Percentiles rank a stretch among this genome's conserved stretches.
Evolutionary conservation across 371 early-diverging fungal species (phyloP).

Genomic region (Rhizopus delemar): DNA sequence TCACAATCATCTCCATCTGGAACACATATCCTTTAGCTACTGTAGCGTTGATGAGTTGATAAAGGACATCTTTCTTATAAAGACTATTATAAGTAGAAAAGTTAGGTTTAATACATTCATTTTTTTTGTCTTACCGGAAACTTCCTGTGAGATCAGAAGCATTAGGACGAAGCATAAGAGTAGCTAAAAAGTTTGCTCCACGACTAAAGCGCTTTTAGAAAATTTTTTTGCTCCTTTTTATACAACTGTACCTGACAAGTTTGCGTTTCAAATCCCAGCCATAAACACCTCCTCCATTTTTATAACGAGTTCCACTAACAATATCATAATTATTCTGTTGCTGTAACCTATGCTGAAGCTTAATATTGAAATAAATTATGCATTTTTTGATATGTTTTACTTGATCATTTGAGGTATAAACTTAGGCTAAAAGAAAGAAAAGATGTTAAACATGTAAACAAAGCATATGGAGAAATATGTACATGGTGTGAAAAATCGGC

Average conservation of each 20-base stretch:
- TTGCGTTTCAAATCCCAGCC: conserved; percentile 98
- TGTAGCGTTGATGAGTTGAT: conserved; percentile 81
- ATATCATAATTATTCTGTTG: conserved; percentile 86
- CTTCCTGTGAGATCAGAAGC: conserved; percentile 97
- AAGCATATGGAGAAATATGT: conserved; percentile 14
- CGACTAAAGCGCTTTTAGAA: conserved; percentile 58
- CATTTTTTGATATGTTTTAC: conserved; percentile 34
- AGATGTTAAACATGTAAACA: neutral
- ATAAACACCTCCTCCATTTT: conserved; percentile 91
- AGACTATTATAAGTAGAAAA: conserved; percentile 54
- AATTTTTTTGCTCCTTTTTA: neutral
- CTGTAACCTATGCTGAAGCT: conserved; percentile 58
- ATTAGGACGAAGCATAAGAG: conserved; percentile 86
- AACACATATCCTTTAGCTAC: conserved; percentile 97
- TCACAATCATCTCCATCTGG: conserved; percentile 99
- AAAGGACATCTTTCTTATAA: conserved; percentile 92
- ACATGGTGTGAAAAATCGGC: conserved; percentile 99
- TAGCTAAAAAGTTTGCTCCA: conserved; percentile 96
- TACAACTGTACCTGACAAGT: conserved; percentile 71
- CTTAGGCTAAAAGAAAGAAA: conserved; percentile 73
- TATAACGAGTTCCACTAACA: conserved; percentile 96
- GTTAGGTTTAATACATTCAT: neutral
- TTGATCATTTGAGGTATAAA: conserved; percentile 94
- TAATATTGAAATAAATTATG: neutral
- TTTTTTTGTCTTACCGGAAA: conserved; percentile 68